Evolutionary conservation across 139 green algal species (phyloP), one percentile per base, ranked within the genome.

Genomic region (Parachlorella kessleri): DNA sequence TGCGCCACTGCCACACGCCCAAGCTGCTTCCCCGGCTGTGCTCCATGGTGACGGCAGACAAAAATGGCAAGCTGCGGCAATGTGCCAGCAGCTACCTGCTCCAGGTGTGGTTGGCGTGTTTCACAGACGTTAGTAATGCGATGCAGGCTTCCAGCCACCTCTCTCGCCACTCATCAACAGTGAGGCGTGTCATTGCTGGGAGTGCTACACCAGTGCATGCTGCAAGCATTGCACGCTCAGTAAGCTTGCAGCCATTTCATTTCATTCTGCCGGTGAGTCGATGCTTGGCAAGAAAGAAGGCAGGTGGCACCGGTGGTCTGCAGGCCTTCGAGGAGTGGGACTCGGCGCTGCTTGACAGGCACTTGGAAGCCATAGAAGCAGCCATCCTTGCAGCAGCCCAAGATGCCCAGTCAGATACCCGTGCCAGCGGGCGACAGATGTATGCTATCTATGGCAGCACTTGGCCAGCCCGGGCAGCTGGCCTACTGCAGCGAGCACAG

Each of bases 11-110:
- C 78, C 89, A 80, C 38, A 80, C 84, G 18, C 39, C 66, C 0
- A 82, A 85, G 7, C 41, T 93, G 69, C 76, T 95, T 76, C 84
- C 82, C 30, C 48, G 73, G 5, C 65, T 95, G 28, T 28, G 33
- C 75, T 75, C 86, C 14, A 74, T 76, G 4, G 28, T 89, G 23
- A 77, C 37, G 24, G 81, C 76, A 6, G 90, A 94, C 68, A 91
- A 87, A 72, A 92, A 84, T 73, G 76, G 81, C n/a, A 92, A 92
- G 72, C 75, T 94, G 68, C 83, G 91, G 1, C 73, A 87, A 72
- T 84, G 59, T 36, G 86, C 83, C 54, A 80, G 75, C 1, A 33
- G 70, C 14, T 90, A 87, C 71, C 75, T 94, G 38, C 36, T 88
- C 4, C 63, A 77, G 79, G 86, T 86, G 28, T 41, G 73, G 3